Percentiles rank a stretch among this genome's conserved stretches.
Evolutionary conservation across 352 stramenopile genomes (phyloP).

Genomic region (Achlya hypogyna): DNA sequence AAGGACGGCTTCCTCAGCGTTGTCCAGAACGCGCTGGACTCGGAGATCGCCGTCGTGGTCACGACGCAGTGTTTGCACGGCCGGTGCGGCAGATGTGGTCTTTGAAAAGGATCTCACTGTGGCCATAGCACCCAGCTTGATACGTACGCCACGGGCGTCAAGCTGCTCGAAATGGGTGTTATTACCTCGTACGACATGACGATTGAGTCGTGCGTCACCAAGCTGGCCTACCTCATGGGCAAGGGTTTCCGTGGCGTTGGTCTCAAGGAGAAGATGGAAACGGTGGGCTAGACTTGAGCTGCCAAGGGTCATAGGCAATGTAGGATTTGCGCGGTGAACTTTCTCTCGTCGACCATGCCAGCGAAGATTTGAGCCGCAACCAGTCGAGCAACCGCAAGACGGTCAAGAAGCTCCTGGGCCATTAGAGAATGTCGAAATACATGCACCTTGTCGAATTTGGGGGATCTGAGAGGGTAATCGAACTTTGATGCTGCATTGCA

Average conservation of each 20-base stretch:
- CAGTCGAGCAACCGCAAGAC: slow-evolving; percentile 53
- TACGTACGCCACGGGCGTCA: slow-evolving; percentile 89
- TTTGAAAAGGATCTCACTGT: not conserved
- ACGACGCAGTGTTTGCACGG: slow-evolving; percentile 93
- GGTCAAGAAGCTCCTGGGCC: slow-evolving; percentile 35
- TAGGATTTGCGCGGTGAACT: slow-evolving; percentile 64
- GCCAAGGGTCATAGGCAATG: too few species aligned
- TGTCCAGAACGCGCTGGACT: slow-evolving; percentile 66
- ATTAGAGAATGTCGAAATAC: not conserved
- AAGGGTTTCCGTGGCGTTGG: slow-evolving; percentile 53
- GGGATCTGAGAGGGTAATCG: too few species aligned
- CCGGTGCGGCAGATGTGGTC: slow-evolving; percentile 17
- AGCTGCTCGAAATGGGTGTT: slow-evolving; percentile 86
- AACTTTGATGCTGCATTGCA: too few species aligned
- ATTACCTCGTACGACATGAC: slow-evolving; percentile 95
- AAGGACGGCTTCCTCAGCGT: slow-evolving; percentile 85
- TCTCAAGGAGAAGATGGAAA: slow-evolving; percentile 79
- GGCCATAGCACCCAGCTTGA: slow-evolving; percentile 73
- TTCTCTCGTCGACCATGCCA: slow-evolving; percentile 54
- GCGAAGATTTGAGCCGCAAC: slow-evolving; percentile 50
- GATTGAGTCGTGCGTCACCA: slow-evolving; percentile 89
- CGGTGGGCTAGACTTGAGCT: too few species aligned
- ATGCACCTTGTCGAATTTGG: not conserved
- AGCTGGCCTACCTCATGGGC: slow-evolving; percentile 93
- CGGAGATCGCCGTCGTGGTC: slow-evolving; percentile 86